These are phyloP conservation scores for Acer campestre DNA, from an alignment of 345 rosid species.

Conservation along the genomic window DNA sequence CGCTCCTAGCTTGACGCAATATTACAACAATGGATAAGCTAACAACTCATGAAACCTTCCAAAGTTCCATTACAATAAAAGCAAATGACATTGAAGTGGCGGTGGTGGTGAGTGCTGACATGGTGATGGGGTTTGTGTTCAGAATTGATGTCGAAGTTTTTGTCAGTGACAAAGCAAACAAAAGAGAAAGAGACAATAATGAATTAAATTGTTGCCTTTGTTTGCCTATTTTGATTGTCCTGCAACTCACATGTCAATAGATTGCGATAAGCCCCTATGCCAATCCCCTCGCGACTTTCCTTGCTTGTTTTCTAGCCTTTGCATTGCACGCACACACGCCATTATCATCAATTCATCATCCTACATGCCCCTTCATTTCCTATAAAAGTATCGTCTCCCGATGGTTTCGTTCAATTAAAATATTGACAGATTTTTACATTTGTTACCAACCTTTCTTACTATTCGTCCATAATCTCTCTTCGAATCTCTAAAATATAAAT, in stretches of 20 bases:
- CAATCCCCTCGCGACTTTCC: not conserved
- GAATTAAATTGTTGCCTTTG: not conserved
- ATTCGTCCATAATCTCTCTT: too few relatives aligned
- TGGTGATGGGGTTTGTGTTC: not conserved
- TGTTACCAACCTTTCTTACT: too few relatives aligned
- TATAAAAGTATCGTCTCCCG: too few relatives aligned
- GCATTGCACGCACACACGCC: not conserved
- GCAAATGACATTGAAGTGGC: too few relatives aligned
- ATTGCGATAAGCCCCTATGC: not conserved
- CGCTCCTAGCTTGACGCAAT: too few relatives aligned
- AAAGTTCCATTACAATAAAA: too few relatives aligned
- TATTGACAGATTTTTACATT: too few relatives aligned
- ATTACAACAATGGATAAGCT: too few relatives aligned
- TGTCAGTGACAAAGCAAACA: slow-evolving; percentile 12
- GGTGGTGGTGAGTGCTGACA: too few relatives aligned
- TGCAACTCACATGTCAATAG: not conserved
- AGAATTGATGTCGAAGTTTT: not conserved
- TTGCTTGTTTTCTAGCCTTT: not conserved
- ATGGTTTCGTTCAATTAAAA: too few relatives aligned
- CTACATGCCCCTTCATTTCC: not conserved
- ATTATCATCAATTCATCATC: not conserved
- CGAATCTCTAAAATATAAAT: too few relatives aligned
- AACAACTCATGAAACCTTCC: too few relatives aligned
- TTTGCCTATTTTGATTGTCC: not conserved
- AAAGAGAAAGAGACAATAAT: slow-evolving; percentile 18